These are phyloP conservation scores for Naganishia sp. DNA, from an alignment of 1,284 basidiomycete genomes.

Conservation along the genomic window DNA sequence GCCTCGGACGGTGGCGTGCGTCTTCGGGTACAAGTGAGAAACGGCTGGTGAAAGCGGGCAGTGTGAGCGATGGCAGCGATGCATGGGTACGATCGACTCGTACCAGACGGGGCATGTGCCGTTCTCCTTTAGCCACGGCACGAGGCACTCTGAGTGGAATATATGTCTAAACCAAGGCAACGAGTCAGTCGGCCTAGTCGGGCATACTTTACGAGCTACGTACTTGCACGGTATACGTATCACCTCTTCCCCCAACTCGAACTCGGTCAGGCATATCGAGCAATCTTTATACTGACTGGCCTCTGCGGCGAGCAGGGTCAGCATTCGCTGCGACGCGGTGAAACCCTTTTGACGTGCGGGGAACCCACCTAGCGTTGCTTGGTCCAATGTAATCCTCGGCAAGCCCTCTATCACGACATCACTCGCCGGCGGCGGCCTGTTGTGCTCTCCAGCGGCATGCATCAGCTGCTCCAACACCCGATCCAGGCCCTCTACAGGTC, in stretches of 20 bases:
- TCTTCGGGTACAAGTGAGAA: slow-evolving; percentile 49
- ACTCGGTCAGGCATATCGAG: slow-evolving; percentile 52
- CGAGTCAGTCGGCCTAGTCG: neutral
- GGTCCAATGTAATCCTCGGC: slow-evolving; percentile 47
- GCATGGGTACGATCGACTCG: slow-evolving; percentile 18
- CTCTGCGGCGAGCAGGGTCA: slow-evolving; percentile 33
- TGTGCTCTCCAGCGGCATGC: slow-evolving; percentile 50
- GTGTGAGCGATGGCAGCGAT: slow-evolving; percentile 1
- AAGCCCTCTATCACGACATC: slow-evolving; percentile 49
- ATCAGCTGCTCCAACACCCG: slow-evolving; percentile 50
- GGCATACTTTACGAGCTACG: slow-evolving; percentile 26
- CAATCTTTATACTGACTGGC: slow-evolving; percentile 49
- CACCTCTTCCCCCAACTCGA: slow-evolving; percentile 44
- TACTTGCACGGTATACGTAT: slow-evolving; percentile 49
- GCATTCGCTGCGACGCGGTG: neutral
- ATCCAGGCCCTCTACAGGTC: slow-evolving; percentile 45
- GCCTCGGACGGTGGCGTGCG: slow-evolving; percentile 29
- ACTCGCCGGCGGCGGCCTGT: slow-evolving; percentile 48
- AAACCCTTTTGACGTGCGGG: too few relatives aligned
- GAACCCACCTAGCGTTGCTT: slow-evolving; percentile 43
- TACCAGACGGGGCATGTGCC: slow-evolving; percentile 54
- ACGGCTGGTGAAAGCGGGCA: slow-evolving; percentile 38
- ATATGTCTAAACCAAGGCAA: slow-evolving; percentile 40
- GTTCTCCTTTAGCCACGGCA: slow-evolving; percentile 52
- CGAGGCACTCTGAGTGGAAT: slow-evolving; percentile 51